A percentile compares a stretch with the other conserved stretches of the same genome.
phyloP scores from a whole-genome alignment of 345 rosid genomes.

The Tarenaya hassleriana region DNA sequence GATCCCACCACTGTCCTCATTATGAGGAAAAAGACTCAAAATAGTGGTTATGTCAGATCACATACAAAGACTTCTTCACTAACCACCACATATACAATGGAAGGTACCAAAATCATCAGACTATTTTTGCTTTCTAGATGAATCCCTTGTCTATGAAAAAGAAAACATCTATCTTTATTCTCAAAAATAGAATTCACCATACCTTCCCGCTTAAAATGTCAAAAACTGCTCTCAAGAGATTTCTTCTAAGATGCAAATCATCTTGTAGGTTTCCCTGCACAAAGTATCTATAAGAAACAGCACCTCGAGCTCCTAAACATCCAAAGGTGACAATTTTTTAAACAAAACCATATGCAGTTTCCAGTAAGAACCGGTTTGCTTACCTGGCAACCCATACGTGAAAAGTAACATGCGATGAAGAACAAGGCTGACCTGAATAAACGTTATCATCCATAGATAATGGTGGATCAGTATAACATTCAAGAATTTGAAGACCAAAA shows the following conservation, averaged over 20 bases:
- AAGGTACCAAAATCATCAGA: constrained; percentile 16
- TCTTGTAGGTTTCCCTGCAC: constrained; percentile 76
- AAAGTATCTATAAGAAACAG: constrained; percentile 10
- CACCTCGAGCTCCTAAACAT: not conserved
- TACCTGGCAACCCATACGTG: constrained; percentile 79
- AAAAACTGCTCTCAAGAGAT: constrained; percentile 57
- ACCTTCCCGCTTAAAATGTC: constrained; percentile 61
- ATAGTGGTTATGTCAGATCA: constrained; percentile 12
- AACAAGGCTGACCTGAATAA: constrained; percentile 67
- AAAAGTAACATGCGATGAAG: constrained; percentile 73
- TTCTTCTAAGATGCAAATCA: constrained; percentile 67
- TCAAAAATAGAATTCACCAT: constrained; percentile 19
- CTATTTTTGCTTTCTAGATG: constrained; percentile 4
- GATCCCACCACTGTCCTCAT: not conserved
- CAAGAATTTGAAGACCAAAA: not conserved
- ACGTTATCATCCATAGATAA: constrained; percentile 20
- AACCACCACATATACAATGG: not conserved
- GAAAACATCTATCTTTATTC: constrained; percentile 1
- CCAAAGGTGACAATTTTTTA: not conserved
- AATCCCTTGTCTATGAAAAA: not conserved
- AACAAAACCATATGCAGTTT: not conserved
- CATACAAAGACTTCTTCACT: constrained; percentile 8
- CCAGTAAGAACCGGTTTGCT: constrained; percentile 31
- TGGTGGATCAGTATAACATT: constrained; percentile 17
- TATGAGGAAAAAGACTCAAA: too few relatives aligned